A percentile compares a stretch with the other conserved stretches of the same genome.
phyloP scores from a whole-genome alignment of 1,139 yeast species.

The Wickerhamiella pararugosa region DNA sequence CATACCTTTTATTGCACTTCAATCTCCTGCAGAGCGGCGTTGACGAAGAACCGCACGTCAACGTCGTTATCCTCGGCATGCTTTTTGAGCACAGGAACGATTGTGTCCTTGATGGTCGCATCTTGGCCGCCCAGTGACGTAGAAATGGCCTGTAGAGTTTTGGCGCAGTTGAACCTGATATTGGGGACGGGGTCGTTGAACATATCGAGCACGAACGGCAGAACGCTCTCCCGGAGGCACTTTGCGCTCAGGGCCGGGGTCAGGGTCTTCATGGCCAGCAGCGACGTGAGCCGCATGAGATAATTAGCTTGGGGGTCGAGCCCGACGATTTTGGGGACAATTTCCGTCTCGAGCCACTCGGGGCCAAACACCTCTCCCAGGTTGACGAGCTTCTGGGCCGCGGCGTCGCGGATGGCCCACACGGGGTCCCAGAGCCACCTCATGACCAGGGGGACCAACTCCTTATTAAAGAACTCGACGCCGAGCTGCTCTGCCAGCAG shows the following conservation, averaged over 20 bases:
- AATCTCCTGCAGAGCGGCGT: conserved; percentile 12
- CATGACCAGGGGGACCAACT: conserved; percentile 77
- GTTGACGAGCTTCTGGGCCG: conserved; percentile 67
- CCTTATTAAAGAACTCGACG: conserved; percentile 81
- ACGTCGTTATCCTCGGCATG: conserved; percentile 62
- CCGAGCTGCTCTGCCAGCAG: conserved; percentile 93
- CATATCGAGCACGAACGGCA: conserved; percentile 66
- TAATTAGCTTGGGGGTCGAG: conserved; percentile 46
- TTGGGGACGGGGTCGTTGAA: conserved; percentile 79
- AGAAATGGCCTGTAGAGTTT: conserved; percentile 51
- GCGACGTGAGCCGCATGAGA: conserved; percentile 79
- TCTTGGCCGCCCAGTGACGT: conserved; percentile 29
- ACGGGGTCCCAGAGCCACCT: conserved; percentile 99
- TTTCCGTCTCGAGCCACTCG: conserved; percentile 80
- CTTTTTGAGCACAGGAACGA: conserved; percentile 50
- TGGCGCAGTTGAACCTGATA: conserved; percentile 88
- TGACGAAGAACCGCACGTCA: conserved; percentile 84
- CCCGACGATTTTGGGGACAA: conserved; percentile 50
- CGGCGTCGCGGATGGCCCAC: conserved; percentile 92
- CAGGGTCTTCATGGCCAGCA: conserved; percentile 71
- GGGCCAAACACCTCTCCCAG: conserved; percentile 81
- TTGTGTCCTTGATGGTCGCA: conserved; percentile 31
- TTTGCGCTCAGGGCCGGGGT: conserved; percentile 39
- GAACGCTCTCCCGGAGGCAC: conserved; percentile 46
- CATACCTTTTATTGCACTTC: background rate